These are phyloP conservation scores for Chlorella sp. DNA, from an alignment of 139 green algal genomes.

Conservation along the genomic window DNA sequence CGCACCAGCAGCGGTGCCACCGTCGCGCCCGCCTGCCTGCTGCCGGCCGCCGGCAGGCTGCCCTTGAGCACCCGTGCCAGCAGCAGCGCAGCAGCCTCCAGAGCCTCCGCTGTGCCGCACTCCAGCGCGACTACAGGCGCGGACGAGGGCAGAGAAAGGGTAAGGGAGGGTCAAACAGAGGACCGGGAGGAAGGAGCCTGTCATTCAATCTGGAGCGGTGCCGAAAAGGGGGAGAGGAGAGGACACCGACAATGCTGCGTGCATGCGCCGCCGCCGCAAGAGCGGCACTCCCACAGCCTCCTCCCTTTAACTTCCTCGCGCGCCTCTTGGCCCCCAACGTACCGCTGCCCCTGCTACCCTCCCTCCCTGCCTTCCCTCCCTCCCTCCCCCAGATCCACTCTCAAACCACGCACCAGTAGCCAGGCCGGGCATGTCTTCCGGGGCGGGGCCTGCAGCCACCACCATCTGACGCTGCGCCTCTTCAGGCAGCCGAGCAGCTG, in stretches of 20 bases:
- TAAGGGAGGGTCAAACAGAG: no score
- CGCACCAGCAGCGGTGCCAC: conserved; percentile 29
- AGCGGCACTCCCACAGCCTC: no score
- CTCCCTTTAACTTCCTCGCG: no score
- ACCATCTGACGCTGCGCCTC: background rate
- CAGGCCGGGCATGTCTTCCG: conserved; percentile 34
- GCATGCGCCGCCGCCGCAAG: no score
- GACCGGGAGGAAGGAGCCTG: no score
- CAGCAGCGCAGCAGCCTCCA: conserved; percentile 25
- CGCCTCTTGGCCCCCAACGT: background rate
- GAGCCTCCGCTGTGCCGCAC: background rate
- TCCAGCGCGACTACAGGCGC: conserved; percentile 5
- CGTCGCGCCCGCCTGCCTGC: background rate
- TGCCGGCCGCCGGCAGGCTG: background rate
- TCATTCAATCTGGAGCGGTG: no score
- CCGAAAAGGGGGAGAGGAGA: background rate
- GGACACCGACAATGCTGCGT: background rate
- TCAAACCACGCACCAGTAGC: conserved; percentile 6
- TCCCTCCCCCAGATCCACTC: no score
- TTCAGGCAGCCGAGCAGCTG: background rate
- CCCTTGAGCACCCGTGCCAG: conserved; percentile 34
- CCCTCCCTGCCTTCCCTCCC: no score
- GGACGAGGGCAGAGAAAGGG: background rate
- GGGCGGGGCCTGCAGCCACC: conserved; percentile 18
- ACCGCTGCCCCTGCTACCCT: background rate